Percentiles rank a stretch among this genome's conserved stretches.
Evolutionary conservation across 1,284 basidiomycete genomes (phyloP).

Genomic region (Mycosarcoma mackinlayi): DNA sequence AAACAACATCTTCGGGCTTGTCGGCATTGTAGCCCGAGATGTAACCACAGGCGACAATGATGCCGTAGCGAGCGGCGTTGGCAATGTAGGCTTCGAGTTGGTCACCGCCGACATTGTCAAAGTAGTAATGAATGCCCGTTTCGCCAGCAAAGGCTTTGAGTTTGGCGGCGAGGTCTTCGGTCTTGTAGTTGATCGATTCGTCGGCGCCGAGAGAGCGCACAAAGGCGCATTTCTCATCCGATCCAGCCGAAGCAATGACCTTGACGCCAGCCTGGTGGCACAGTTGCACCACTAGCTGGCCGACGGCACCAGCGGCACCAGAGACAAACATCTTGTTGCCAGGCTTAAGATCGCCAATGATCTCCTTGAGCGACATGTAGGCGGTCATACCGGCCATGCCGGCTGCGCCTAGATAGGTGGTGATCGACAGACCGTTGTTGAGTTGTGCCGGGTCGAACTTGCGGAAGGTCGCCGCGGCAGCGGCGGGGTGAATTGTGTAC

Average conservation of each 20-base stretch:
- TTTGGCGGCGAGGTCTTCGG: conserved; percentile 70
- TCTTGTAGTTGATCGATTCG: conserved; percentile 87
- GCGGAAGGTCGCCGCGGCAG: conserved; percentile 14
- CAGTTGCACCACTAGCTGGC: conserved; percentile 72
- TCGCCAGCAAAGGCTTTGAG: conserved; percentile 48
- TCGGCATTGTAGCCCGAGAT: conserved; percentile 52
- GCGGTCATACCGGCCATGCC: conserved; percentile 69
- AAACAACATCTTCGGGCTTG: conserved; percentile 44
- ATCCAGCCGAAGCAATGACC: conserved; percentile 85
- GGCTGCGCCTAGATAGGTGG: conserved; percentile 65
- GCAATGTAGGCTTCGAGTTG: conserved; percentile 53
- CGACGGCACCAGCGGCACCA: conserved; percentile 60
- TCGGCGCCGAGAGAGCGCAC: conserved; percentile 86
- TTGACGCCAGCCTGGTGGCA: conserved; percentile 71
- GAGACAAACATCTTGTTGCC: conserved; percentile 60
- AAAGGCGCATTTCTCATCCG: conserved; percentile 82
- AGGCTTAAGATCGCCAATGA: conserved; percentile 51
- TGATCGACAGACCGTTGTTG: conserved; percentile 36
- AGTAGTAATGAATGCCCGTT: conserved; percentile 53
- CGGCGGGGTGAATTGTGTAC: conserved; percentile 27
- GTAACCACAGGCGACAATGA: conserved; percentile 53
- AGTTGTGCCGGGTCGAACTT: conserved; percentile 33
- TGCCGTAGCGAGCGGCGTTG: conserved; percentile 46
- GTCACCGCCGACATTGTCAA: conserved; percentile 55
- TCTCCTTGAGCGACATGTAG: conserved; percentile 58